Evolutionary conservation across 1,139 yeast species (phyloP).

Genomic region (Debaryomyces psychrophilus): DNA sequence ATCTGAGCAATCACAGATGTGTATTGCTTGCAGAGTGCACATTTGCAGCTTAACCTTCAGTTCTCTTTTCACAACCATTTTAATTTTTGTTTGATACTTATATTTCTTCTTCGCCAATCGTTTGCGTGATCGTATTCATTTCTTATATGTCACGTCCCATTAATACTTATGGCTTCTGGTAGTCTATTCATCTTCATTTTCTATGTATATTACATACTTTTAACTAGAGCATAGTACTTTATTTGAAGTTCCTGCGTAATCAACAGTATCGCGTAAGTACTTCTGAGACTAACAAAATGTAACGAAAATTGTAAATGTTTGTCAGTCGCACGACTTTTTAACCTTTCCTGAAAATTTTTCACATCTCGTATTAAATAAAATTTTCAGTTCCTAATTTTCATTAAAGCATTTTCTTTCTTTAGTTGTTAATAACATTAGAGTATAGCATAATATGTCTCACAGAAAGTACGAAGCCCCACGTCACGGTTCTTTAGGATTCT

Average conservation of each 20-base stretch:
- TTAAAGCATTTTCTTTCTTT: conserved; percentile 15
- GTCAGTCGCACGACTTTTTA: conserved; percentile 18
- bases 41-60: neutral
- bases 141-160: neutral
- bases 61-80: conserved; percentile 7
- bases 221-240: neutral
- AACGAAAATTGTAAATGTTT: neutral
- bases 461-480: conserved; percentile 99
- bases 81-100: neutral
- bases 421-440: conserved; percentile 30
- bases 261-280: conserved; percentile 4
- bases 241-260: neutral
- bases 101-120: neutral
- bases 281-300: neutral
- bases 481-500: conserved; percentile 99
- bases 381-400: conserved; percentile 11
- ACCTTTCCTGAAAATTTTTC: conserved; percentile 16
- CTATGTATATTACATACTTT: conserved; percentile 1
- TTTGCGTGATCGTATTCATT: conserved; percentile 1
- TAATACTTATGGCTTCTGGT: neutral
- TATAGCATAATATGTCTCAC: conserved; percentile 78
- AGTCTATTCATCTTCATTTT: neutral
- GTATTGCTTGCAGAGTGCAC: neutral
- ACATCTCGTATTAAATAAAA: conserved; percentile 7
- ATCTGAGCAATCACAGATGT: neutral